Percentiles rank a stretch among this genome's conserved stretches.
Conservation (phyloP, 495 filamentous ascomycete genomes). For the Tuber magnatum region DNA sequence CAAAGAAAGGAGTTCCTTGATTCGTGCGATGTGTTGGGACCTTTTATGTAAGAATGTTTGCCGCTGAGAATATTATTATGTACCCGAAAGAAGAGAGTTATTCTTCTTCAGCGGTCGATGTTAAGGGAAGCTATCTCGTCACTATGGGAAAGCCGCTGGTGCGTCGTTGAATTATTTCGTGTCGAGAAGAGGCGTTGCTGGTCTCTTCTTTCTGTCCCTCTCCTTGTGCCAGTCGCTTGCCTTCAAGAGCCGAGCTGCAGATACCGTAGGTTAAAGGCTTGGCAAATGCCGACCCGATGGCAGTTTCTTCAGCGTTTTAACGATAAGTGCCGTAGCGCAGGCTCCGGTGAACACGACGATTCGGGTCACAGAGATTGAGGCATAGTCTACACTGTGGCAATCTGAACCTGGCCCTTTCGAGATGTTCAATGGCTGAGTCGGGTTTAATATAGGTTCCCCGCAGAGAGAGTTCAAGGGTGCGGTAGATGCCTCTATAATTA, state of each 20-base stretch:
- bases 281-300: background rate
- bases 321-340: background rate
- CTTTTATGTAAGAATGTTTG: background rate
- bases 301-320: background rate
- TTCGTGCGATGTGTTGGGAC: background rate
- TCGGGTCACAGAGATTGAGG: background rate
- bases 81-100: background rate
- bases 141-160: background rate
- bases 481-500: background rate
- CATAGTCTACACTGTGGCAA: background rate
- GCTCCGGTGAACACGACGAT: background rate
- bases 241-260: background rate
- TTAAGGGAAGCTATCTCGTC: background rate
- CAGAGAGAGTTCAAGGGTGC: background rate
- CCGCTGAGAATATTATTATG: background rate
- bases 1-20: slow-evolving; percentile 2
- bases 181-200: slow-evolving; percentile 4
- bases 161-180: background rate
- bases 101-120: background rate
- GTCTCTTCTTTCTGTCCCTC: slow-evolving; percentile 2
- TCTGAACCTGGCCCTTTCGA: background rate
- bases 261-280: background rate
- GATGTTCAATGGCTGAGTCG: background rate
- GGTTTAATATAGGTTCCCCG: background rate
- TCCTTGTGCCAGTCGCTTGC: background rate